Evolutionary conservation across 768 basidiomycete genomes (phyloP).

Genomic region (Pleurotus tuoliensis): DNA sequence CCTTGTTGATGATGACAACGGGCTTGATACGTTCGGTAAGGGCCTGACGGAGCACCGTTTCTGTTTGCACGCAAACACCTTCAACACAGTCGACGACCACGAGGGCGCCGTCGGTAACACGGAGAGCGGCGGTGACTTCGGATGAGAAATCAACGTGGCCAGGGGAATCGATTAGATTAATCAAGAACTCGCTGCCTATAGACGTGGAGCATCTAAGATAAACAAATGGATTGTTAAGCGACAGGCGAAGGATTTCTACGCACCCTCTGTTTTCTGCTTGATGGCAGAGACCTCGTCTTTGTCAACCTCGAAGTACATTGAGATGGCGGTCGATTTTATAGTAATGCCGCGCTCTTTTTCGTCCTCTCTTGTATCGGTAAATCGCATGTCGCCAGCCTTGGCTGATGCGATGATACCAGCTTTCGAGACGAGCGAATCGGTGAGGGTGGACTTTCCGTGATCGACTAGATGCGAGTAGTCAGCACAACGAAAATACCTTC

Average conservation of each 20-base stretch:
- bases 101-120: slow-evolving; percentile 98
- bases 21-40: slow-evolving; percentile 99
- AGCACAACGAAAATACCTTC: too few relatives aligned
- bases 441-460: slow-evolving; percentile 99
- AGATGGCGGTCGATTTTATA: slow-evolving; percentile 99
- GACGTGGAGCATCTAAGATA: slow-evolving; percentile 2
- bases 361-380: slow-evolving; percentile 95
- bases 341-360: slow-evolving; percentile 99
- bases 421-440: slow-evolving; percentile 98
- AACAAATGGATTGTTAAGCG: neutral
- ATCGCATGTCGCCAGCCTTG: slow-evolving; percentile 95
- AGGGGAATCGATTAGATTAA: slow-evolving; percentile 99
- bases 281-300: slow-evolving; percentile 85
- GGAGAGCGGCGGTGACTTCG: slow-evolving; percentile 98
- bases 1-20: slow-evolving; percentile 99
- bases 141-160: slow-evolving; percentile 99
- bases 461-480: slow-evolving; percentile 60
- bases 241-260: slow-evolving; percentile 17
- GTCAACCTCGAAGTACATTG: slow-evolving; percentile 96
- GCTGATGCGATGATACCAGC: slow-evolving; percentile 96
- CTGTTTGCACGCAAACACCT: slow-evolving; percentile 99
- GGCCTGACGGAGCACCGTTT: slow-evolving; percentile 97
- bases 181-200: slow-evolving; percentile 91
- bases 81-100: slow-evolving; percentile 99
- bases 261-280: slow-evolving; percentile 93